These are phyloP conservation scores for Pythium rishiriense DNA, from an alignment of 352 stramenopile genomes.

Conservation along the genomic window DNA sequence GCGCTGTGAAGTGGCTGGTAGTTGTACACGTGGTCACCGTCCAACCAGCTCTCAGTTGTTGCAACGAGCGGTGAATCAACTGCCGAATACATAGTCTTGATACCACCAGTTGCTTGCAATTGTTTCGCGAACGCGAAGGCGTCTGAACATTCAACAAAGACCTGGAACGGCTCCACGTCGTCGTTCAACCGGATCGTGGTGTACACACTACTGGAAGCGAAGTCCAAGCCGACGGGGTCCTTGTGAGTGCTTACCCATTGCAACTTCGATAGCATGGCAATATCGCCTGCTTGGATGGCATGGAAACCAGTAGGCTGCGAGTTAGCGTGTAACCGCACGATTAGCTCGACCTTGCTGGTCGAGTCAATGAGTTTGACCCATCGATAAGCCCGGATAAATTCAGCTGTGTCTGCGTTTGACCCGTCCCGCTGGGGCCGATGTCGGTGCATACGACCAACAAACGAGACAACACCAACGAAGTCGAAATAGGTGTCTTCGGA, in stretches of 20 bases:
- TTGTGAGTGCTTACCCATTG: conserved; percentile 30
- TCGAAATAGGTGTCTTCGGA: conserved; percentile 51
- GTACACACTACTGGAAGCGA: conserved; percentile 31
- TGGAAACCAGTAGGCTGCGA: conserved; percentile 51
- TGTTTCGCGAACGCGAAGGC: conserved; percentile 11
- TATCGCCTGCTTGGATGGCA: conserved; percentile 46
- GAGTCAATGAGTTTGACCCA: conserved; percentile 71
- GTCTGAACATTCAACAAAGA: conserved; percentile 3
- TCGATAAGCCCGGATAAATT: conserved; percentile 27
- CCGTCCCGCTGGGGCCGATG: conserved; percentile 5
- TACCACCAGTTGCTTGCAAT: neutral
- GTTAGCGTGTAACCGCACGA: conserved; percentile 42
- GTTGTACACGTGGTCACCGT: conserved; percentile 1
- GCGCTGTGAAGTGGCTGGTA: conserved; percentile 4
- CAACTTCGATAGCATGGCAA: conserved; percentile 60
- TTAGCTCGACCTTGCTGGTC: conserved; percentile 45
- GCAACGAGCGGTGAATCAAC: conserved; percentile 15
- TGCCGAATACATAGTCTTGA: conserved; percentile 16
- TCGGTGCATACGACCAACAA: conserved; percentile 45
- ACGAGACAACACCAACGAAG: conserved; percentile 61
- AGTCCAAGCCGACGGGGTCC: conserved; percentile 29
- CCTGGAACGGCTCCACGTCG: conserved; percentile 14
- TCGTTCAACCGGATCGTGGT: conserved; percentile 22
- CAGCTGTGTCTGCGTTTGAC: neutral
- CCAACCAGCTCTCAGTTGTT: conserved; percentile 25